Base-by-base conservation (phyloP, 2,329 filamentous ascomycete species). In the Verticillium isaacii region DNA sequence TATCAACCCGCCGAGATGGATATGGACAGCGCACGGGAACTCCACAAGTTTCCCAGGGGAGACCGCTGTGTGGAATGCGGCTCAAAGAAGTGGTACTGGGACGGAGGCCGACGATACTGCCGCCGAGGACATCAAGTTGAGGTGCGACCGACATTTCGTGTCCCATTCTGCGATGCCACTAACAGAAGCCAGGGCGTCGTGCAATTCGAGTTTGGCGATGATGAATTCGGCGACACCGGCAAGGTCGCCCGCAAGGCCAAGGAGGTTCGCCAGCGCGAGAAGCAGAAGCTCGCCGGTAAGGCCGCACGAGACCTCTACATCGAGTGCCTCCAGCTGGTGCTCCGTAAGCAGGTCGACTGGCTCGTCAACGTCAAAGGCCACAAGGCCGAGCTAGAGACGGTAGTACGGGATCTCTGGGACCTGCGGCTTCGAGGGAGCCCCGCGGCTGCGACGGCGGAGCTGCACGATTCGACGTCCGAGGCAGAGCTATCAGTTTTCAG, bases 371-470 rank as follows among this genome's bases (percentile, higher is more conserved):
- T 82, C 6, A 87, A 88, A 71, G 83, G 84, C 0, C 82, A 95
- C 57, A 88, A 89, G 1, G 74, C 80, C 5, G 89, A 96, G 68
- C 80, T 97, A 14, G 92, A 96, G 79, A 88, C 79, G 8, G 81
- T 96, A 11, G 87, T 96, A 5, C 86, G 88, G 62, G 93, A 97
- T 71, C 82, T 99, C 15, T 99, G 95, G 94, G 82, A 89, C 59
- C 77, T 97, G 58, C 85, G 92, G 5, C 78, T 82, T 2, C 76
- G 83, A 41, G 77, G 76, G 23, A 76, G 61, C 57, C 71, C 74
- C 67, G 79, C 65, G 37, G 78, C 74, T 56, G 75, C 71, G 66
- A 74, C 15, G 50, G 54, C 15, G 25, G 59, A 71, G 69, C 5
- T 71, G 55, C 69, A 68, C 23, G 68, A 70, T 15, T 65, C 65